Conservation (phyloP, 2,329 filamentous ascomycete genomes). For the Colletotrichum sp. region DNA sequence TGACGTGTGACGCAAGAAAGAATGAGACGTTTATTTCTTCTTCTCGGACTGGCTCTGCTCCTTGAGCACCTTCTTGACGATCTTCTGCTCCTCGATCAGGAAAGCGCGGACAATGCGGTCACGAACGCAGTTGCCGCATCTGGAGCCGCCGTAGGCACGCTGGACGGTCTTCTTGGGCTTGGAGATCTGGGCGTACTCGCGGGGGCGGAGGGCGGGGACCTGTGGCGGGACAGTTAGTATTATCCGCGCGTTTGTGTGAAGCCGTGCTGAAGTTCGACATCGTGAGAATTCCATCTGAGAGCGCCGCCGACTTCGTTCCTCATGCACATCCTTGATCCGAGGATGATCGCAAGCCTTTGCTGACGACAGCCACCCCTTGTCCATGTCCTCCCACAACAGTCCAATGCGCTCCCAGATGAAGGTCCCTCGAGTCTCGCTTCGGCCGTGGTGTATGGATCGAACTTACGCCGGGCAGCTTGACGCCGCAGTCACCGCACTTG, state of each 20-base stretch:
- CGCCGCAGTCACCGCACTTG: slow-evolving; percentile 99
- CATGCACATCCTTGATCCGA: not conserved
- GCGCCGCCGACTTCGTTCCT: not conserved
- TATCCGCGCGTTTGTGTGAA: not conserved
- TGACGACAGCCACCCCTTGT: rapidly evolving
- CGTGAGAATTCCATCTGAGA: slow-evolving; percentile 1
- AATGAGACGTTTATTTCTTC: slow-evolving; percentile 65
- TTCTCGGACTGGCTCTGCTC: slow-evolving; percentile 82
- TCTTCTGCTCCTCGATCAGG: slow-evolving; percentile 99
- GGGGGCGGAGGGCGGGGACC: slow-evolving; percentile 96
- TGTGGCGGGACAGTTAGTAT: slow-evolving; percentile 40
- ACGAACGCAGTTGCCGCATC: slow-evolving; percentile 98
- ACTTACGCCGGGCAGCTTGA: slow-evolving; percentile 98
- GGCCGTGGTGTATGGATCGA: slow-evolving; percentile 15
- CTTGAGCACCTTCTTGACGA: slow-evolving; percentile 99
- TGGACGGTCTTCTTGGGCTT: slow-evolving; percentile 99
- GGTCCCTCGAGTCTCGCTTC: not conserved
- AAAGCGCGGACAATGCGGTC: slow-evolving; percentile 98
- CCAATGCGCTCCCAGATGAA: slow-evolving; percentile 4
- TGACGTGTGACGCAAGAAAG: slow-evolving; percentile 24
- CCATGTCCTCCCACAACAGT: not conserved
- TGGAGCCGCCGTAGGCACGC: slow-evolving; percentile 96
- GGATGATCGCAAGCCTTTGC: not conserved
- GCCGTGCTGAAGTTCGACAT: not conserved
- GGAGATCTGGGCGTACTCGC: slow-evolving; percentile 96